Evolutionary conservation across 2,329 filamentous ascomycete genomes (phyloP), one percentile per base, ranked within the genome.

Genomic region (Ascochyta koolunga): DNA sequence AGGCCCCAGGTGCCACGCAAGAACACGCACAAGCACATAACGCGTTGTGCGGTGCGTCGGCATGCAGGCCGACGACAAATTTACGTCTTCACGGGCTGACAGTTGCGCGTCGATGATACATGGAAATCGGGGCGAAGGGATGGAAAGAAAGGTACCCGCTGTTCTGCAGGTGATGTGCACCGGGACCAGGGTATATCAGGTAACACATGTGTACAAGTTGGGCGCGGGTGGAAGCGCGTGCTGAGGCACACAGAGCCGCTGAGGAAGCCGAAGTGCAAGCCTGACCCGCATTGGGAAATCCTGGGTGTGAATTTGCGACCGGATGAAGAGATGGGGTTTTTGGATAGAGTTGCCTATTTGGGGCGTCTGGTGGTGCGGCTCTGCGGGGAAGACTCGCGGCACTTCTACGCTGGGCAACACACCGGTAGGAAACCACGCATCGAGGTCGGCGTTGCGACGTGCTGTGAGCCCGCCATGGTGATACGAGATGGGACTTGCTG

Each of bases 151-250:
- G 35, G 35, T 22, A 22, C 36, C 27, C 46, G 38, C 38, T 38
- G 42, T 38, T 48, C 22, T 48, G 51, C 45, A 54, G 44, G 39
- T 49, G 51, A 50, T 54, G 40, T 37, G 46, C 51, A 40, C 51
- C 36, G 13, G 51, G 51, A 40, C 40, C 35, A 15, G 51, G 40
- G 31, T 44, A 5, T 9, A 10, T n/a, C 7, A 21, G 24, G 25
- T 15, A 27, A 39, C 6, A 41, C 15, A 15, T 29, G 22, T 24
- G 25, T 33, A 45, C 16, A n/a, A 29, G 27, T 11, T 13, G 27
- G 32, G 19, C n/a, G 39, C 50, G 44, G 44, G 50, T 48, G 45
- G 21, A 50, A 18, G 51, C 45, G 45, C 40, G 27, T 37, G 11
- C 9, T 39, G 13, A 15, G 40, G 51, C 33, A 24, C 29, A 19